Conservation (phyloP, 345 rosid genomes). For the Murraya koenigii region DNA sequence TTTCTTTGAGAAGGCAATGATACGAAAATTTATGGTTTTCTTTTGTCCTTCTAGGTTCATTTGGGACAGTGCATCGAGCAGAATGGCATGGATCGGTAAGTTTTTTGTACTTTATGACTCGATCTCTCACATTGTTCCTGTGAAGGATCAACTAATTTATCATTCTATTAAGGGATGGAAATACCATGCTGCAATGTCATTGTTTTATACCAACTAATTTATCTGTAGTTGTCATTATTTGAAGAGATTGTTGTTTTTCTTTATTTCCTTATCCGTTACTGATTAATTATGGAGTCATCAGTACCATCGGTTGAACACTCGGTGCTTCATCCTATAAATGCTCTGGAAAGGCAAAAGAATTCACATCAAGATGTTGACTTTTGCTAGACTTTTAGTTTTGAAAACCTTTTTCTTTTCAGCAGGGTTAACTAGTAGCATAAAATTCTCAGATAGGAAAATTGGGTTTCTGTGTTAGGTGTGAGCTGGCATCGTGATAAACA, state of each 20-base stretch:
- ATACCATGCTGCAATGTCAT: background rate
- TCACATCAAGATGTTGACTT: background rate
- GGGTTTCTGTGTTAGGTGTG: background rate
- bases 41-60: constrained; percentile 59
- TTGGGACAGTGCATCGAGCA: constrained; percentile 98
- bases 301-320: background rate
- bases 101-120: constrained; percentile 13
- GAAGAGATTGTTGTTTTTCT: background rate
- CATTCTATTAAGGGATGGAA: background rate
- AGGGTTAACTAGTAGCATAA: background rate
- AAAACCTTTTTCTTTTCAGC: background rate
- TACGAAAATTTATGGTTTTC: background rate
- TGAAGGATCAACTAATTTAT: background rate
- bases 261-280: background rate
- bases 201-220: background rate
- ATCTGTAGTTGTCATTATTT: background rate
- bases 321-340: background rate
- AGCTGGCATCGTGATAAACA: background rate
- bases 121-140: background rate
- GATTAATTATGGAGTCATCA: background rate
- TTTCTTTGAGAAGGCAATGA: constrained; percentile 1
- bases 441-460: background rate
- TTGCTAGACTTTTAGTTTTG: background rate
- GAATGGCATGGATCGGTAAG: constrained; percentile 99
- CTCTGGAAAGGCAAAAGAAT: background rate